A percentile compares a stretch with the other conserved stretches of the same genome.
Conservation (phyloP, 2,329 filamentous ascomycete genomes). For the Shiraia bambusicola region DNA sequence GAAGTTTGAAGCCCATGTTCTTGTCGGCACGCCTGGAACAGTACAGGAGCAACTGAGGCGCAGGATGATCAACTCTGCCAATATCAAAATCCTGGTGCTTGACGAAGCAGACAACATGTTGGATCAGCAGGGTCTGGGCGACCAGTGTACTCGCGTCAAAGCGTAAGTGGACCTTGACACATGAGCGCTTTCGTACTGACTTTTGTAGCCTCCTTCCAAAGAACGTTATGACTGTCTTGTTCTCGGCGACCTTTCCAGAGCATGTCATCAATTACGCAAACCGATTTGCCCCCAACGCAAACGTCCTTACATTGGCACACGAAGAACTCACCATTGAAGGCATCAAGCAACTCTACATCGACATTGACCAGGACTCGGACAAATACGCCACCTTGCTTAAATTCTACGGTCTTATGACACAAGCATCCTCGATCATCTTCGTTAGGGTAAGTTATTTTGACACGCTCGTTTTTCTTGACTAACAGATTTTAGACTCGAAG, state of each 20-base stretch:
- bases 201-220: slow-evolving; percentile 66
- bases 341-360: slow-evolving; percentile 97
- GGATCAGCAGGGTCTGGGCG: slow-evolving; percentile 90
- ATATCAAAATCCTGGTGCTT: slow-evolving; percentile 80
- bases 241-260: slow-evolving; percentile 91
- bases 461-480: neutral
- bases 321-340: slow-evolving; percentile 94
- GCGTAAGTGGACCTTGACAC: slow-evolving; percentile 55
- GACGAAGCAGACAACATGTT: slow-evolving; percentile 99
- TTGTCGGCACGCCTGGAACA: slow-evolving; percentile 93
- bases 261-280: slow-evolving; percentile 82
- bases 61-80: slow-evolving; percentile 68
- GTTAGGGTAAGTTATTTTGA: slow-evolving; percentile 66
- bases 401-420: slow-evolving; percentile 93
- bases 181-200: slow-evolving; percentile 36
- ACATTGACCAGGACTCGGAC: slow-evolving; percentile 76
- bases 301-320: slow-evolving; percentile 82
- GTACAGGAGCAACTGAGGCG: slow-evolving; percentile 83
- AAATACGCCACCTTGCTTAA: slow-evolving; percentile 90
- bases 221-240: slow-evolving; percentile 82
- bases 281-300: slow-evolving; percentile 81
- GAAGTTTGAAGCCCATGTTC: slow-evolving; percentile 71
- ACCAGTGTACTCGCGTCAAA: slow-evolving; percentile 92
- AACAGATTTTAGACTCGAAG: slow-evolving; percentile 66
- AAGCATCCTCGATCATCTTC: slow-evolving; percentile 97